Conservation (phyloP, 2,329 filamentous ascomycete genomes). For the Thelonectria blattea region DNA sequence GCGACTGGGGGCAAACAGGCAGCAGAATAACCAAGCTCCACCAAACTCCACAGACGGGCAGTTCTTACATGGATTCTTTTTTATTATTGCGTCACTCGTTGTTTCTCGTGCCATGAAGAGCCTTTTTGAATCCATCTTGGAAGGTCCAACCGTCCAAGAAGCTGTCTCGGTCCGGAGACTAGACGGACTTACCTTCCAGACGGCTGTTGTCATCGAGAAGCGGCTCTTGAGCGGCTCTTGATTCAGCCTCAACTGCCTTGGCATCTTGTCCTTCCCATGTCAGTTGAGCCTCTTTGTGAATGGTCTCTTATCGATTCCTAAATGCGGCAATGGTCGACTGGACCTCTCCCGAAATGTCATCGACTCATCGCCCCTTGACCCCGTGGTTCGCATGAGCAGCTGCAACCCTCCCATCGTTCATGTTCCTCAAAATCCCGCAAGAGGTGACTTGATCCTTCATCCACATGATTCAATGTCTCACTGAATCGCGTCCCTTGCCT, state of each 20-base stretch:
- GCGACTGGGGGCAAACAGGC: conserved; percentile 14
- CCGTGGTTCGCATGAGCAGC: not conserved
- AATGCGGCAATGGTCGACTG: not conserved
- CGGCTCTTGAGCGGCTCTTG: not conserved
- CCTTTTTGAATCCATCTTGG: not conserved
- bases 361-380: not conserved
- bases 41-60: conserved; percentile 14
- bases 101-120: not conserved
- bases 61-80: not conserved
- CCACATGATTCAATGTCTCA: conserved; percentile 12
- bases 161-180: not conserved
- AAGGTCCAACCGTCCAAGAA: not conserved
- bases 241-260: not conserved
- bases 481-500: not conserved
- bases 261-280: not conserved
- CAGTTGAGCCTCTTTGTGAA: not conserved
- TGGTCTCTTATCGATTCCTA: not conserved
- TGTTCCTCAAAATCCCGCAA: conserved; percentile 9
- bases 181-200: not conserved
- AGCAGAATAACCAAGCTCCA: conserved; percentile 22
- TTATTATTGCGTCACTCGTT: conserved; percentile 9
- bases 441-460: not conserved
- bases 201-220: too few species aligned
- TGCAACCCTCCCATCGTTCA: not conserved
- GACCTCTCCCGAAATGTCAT: not conserved